Conservation (phyloP, 2,329 filamentous ascomycete species). For the Zopfia rhizophila region DNA sequence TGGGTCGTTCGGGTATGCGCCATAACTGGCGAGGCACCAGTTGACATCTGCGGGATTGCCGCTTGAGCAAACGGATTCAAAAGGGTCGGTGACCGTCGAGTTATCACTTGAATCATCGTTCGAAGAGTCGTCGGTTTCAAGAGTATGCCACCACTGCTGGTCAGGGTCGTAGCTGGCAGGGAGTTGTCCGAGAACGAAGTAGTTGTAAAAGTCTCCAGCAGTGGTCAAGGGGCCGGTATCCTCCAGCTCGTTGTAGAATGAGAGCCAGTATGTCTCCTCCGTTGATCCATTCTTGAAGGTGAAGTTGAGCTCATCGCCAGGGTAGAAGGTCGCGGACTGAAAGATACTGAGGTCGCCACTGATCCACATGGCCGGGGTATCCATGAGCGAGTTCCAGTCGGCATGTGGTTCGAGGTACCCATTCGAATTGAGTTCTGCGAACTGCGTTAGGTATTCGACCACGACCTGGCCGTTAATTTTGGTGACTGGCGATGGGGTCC, state of each 20-base stretch:
- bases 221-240: conserved; percentile 46
- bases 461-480: conserved; percentile 39
- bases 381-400: conserved; percentile 54
- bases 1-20: conserved; percentile 37
- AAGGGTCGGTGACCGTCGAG: conserved; percentile 48
- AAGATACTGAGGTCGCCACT: conserved; percentile 26
- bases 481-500: conserved; percentile 33
- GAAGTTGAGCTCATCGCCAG: conserved; percentile 38
- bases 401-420: conserved; percentile 54
- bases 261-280: conserved; percentile 23
- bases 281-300: conserved; percentile 34
- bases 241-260: conserved; percentile 33
- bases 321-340: conserved; percentile 45
- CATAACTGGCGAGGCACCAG: conserved; percentile 29
- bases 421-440: conserved; percentile 40
- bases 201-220: conserved; percentile 58
- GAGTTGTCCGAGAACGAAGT: conserved; percentile 51
- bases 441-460: conserved; percentile 32
- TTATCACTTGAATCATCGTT: conserved; percentile 57
- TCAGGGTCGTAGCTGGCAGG: conserved; percentile 49
- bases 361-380: conserved; percentile 28
- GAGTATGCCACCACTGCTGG: conserved; percentile 60
- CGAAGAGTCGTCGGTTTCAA: conserved; percentile 51
- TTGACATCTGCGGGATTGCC: conserved; percentile 7
- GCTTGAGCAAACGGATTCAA: conserved; percentile 52